Base-by-base conservation (phyloP, 2,329 filamentous ascomycete genomes). In the Onygenales sp. region DNA sequence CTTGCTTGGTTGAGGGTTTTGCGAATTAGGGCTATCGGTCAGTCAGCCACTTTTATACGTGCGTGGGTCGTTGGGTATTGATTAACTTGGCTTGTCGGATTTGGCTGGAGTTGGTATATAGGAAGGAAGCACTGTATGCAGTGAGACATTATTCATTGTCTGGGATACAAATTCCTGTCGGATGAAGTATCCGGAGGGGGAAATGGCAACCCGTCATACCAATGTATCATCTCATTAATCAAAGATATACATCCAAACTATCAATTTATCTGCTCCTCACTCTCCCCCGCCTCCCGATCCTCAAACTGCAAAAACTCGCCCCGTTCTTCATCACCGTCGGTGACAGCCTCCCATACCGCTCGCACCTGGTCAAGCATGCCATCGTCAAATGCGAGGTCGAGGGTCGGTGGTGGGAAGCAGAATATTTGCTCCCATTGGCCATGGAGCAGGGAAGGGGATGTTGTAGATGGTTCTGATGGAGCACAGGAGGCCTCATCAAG, bases 361-460 rank as follows among this genome's bases (percentile, higher is more conserved):
- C 80, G 80, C 2, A 95, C 87, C 31, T 80, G 69, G 6, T 82
- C 78, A 8, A 96, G 69, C 1, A 83, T 72, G 0, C 71, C 64
- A 60, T 96, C 92, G 61, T 89, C 82, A 58, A 95, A 87, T 0
- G 86, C 79, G 6, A 94, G 76, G 57, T 86, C 84, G 7, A 84
- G 68, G 2, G 81, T 75, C 0, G 82, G 65, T 2, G 79, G 72
- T 4, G 82, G 77, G 55, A 93, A 82, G 1, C 73, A 68, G 43
- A 85, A 68, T 14, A 83, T 65, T 27, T 71, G 68, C 17, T 72
- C 71, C 9, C 76, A 70, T 8, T 62, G 58, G 6, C 68, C 57
- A 10, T 62, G 56, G 10, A 52, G 39, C 44, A 51, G 14, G 42
- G 21, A 27, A 27, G 21, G 21, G 17, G 17, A 10, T 14, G 34